Percentiles rank a stretch among this genome's conserved stretches.
Evolutionary conservation across 1,284 basidiomycete genomes (phyloP).

Genomic region (Ceratobasidium sp.): DNA sequence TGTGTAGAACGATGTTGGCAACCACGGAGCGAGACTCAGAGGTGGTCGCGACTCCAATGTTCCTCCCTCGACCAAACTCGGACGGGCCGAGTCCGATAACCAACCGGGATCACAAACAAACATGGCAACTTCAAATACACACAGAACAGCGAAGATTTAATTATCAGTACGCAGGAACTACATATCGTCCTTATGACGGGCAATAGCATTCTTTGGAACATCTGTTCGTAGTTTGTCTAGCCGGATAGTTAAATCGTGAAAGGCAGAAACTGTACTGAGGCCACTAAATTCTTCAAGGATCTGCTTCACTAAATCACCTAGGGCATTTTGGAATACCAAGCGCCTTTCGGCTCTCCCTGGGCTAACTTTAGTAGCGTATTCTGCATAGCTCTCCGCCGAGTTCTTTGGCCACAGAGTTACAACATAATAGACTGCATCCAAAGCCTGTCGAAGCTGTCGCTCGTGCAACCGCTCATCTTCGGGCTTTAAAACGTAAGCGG

Average conservation of each 20-base stretch:
- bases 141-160: neutral
- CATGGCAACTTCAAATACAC: neutral
- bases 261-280: neutral
- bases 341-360: neutral
- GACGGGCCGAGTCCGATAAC: neutral
- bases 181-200: neutral
- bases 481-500: slow-evolving; percentile 6
- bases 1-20: neutral
- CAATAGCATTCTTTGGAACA: neutral
- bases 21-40: neutral
- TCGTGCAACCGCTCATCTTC: neutral
- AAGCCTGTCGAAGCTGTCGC: neutral
- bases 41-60: slow-evolving; percentile 8
- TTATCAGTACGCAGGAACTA: neutral
- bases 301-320: neutral
- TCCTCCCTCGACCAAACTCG: neutral
- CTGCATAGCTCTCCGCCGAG: neutral
- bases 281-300: neutral
- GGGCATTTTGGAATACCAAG: slow-evolving; percentile 10
- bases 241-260: neutral
- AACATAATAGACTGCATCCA: neutral
- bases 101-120: neutral
- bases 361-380: neutral
- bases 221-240: neutral
- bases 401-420: neutral